These are phyloP conservation scores for Podaxis pistillaris DNA, from an alignment of 768 basidiomycete species.

Conservation along the genomic window DNA sequence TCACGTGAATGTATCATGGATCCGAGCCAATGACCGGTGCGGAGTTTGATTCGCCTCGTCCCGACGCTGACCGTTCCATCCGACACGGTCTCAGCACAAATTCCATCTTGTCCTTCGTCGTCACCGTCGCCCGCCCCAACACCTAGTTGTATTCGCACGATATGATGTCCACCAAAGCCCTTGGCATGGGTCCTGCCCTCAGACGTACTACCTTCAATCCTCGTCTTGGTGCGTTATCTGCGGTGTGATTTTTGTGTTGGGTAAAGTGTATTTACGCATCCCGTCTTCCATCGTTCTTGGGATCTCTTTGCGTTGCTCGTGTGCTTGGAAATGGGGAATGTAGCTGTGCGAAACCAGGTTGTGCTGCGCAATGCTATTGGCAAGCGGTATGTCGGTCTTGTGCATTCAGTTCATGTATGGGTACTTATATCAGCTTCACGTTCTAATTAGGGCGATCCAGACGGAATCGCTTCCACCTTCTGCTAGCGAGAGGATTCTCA, in stretches of 20 bases:
- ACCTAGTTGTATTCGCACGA: conserved; percentile 15
- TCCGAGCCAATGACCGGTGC: conserved; percentile 18
- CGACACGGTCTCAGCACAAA: conserved; percentile 3
- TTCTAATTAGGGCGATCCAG: conserved; percentile 49
- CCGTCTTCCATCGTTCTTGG: neutral
- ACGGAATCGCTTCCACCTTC: conserved; percentile 65
- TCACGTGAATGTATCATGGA: conserved; percentile 19
- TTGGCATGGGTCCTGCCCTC: conserved; percentile 59
- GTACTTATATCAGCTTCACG: neutral
- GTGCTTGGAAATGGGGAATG: conserved; percentile 16
- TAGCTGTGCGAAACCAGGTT: conserved; percentile 39
- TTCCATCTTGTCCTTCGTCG: conserved; percentile 4
- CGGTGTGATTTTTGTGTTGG: conserved; percentile 21
- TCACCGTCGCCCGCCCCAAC: conserved; percentile 1
- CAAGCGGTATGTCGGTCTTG: conserved; percentile 37
- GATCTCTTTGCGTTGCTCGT: neutral
- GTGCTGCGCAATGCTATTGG: conserved; percentile 35
- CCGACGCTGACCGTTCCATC: conserved; percentile 22
- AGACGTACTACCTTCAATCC: conserved; percentile 47
- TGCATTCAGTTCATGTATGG: neutral
- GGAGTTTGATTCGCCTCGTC: conserved; percentile 23
- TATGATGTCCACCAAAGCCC: conserved; percentile 48
- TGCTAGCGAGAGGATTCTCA: conserved; percentile 63
- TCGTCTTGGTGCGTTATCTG: conserved; percentile 30
- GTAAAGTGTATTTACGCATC: conserved; percentile 1